Evolutionary conservation across 1,139 yeast genomes (phyloP).

Genomic region (Yarrowia galli): DNA sequence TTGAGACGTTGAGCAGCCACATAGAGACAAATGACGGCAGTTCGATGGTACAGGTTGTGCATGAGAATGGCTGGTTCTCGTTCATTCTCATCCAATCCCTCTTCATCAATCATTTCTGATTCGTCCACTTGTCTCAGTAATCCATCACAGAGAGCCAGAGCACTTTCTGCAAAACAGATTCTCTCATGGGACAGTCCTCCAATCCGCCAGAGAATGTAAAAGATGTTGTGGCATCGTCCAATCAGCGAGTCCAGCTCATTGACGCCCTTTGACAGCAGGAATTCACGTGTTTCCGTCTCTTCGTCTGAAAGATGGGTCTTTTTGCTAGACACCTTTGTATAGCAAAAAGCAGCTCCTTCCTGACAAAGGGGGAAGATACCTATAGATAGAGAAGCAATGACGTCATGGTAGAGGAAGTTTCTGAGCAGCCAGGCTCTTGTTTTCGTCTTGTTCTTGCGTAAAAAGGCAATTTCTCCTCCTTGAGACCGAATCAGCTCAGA

Average conservation of each 20-base stretch:
- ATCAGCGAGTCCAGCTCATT: constrained; percentile 39
- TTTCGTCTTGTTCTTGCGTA: constrained; percentile 34
- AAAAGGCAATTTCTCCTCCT: constrained; percentile 35
- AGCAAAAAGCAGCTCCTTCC: constrained; percentile 37
- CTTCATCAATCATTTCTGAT: constrained; percentile 29
- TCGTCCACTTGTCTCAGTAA: constrained; percentile 25
- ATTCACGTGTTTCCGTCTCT: constrained; percentile 26
- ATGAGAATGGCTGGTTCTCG: constrained; percentile 26
- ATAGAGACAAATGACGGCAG: constrained; percentile 32
- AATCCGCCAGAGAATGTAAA: constrained; percentile 38
- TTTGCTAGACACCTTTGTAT: constrained; percentile 34
- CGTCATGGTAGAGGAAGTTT: constrained; percentile 38
- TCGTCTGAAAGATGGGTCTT: constrained; percentile 31
- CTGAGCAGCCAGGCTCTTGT: constrained; percentile 38
- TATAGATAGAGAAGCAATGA: constrained; percentile 25
- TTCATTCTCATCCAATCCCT: constrained; percentile 21
- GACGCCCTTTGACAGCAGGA: constrained; percentile 38
- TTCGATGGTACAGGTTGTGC: constrained; percentile 37
- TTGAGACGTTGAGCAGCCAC: constrained; percentile 37
- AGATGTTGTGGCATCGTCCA: constrained; percentile 36
- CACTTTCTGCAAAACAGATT: constrained; percentile 32
- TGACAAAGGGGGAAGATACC: constrained; percentile 32
- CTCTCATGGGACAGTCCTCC: constrained; percentile 35
- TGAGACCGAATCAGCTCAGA: constrained; percentile 33
- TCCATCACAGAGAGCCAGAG: constrained; percentile 37